Evolutionary conservation across 148 eudicot genomes (phyloP).

Genomic region (Heliosperma pusillum): DNA sequence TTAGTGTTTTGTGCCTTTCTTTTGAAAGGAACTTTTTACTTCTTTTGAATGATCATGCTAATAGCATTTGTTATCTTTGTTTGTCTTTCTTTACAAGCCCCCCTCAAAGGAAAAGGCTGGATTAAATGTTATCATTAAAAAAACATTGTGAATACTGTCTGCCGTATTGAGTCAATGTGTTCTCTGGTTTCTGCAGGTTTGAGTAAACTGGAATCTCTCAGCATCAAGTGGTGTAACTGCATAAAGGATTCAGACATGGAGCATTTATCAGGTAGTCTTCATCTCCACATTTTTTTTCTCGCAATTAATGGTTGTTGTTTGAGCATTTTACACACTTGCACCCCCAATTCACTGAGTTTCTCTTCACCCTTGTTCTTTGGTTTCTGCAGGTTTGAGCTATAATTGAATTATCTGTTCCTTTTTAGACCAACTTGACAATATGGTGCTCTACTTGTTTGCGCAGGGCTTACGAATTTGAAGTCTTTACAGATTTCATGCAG

Average conservation of each 20-base stretch:
- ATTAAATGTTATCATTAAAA: not conserved
- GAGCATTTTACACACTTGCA: not conserved
- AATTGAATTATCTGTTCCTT: not conserved
- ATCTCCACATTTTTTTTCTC: not conserved
- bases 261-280: slow-evolving; percentile 28
- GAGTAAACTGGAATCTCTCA: slow-evolving; percentile 35
- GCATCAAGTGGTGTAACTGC: slow-evolving; percentile 36
- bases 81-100: not conserved
- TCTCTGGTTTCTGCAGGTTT: slow-evolving; percentile 22
- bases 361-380: not conserved
- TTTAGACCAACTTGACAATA: not conserved
- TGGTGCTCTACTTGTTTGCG: not conserved
- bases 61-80: not conserved
- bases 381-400: not conserved
- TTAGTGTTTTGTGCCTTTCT: no score
- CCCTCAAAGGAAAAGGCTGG: not conserved
- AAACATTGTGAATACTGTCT: not conserved
- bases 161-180: not conserved
- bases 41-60: not conserved
- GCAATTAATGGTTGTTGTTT: not conserved
- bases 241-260: slow-evolving; percentile 33
- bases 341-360: not conserved
- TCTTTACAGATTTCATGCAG: slow-evolving; percentile 37
- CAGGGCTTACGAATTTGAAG: slow-evolving; percentile 34
- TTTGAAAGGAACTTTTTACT: no score